Evolutionary conservation across 2,329 filamentous ascomycete species (phyloP), one percentile per base, ranked within the genome.

Genomic region (Dactylellina cionopaga): DNA sequence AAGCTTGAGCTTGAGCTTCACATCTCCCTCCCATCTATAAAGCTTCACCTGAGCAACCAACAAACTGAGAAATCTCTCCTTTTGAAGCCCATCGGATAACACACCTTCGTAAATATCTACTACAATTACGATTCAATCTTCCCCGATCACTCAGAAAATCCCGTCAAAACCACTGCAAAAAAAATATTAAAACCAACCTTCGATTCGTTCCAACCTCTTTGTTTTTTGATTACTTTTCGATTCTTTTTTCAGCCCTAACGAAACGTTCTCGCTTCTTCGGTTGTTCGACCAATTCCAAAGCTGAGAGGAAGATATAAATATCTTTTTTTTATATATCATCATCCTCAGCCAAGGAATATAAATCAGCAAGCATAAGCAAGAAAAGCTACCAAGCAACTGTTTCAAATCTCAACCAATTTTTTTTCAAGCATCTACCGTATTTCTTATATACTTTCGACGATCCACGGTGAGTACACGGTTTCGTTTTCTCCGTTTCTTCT

Each of bases 31-130:
- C 13, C 3, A 25, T 49, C 25, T 70, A 63, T 62, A 70, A 63
- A 49, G 35, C 64, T 69, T 69, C 64, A 69, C 5, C 46, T 27
- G 46, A 39, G 24, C 37, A 29, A 55, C 39, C 24, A 25, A 22
- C n/a, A 35, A 25, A 15, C 10, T 10, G 41, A 62, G 15, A 55
- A 27, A 55, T 43, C 25, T 44, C 33, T 46, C 58, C 39, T 58
- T 70, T 71, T 17, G 56, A 70, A 71, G 52, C 37, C 66, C 66
- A 71, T 64, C 66, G 66, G 66, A 71, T 71, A 64, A 71, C 66
- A 71, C 43, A 64, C 58, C 59, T 64, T 64, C 59, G 59, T 64
- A 46, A 5, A 17, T 15, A 24, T 49, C 44, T 17, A n/a, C n/a
- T n/a, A 55, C 51, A 58, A 22, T 44, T 49, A 35, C 59, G 51